Evolutionary conservation across 2,329 filamentous ascomycete species (phyloP).

Genomic region (Neofusicoccum sp.): DNA sequence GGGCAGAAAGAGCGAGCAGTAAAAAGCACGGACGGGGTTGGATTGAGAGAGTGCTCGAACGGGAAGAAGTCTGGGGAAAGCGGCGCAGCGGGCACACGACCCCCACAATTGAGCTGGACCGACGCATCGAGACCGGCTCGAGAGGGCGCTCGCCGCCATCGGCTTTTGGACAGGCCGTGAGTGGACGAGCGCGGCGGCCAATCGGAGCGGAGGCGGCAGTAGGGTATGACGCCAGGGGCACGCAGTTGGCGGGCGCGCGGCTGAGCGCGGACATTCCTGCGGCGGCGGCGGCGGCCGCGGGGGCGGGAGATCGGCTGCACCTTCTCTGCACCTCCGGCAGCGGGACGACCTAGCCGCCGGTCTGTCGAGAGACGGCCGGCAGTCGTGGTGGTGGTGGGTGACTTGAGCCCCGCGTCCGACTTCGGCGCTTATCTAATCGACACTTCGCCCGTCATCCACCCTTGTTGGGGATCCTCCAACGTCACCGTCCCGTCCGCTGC

Average conservation of each 20-base stretch:
- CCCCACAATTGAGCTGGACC: not conserved
- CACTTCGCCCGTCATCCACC: too few relatives aligned
- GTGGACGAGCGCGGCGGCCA: constrained; percentile 1
- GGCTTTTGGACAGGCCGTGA: constrained; percentile 1
- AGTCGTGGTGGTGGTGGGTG: too few relatives aligned
- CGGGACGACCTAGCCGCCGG: not conserved
- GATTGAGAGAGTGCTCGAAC: not conserved
- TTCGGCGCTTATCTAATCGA: too few relatives aligned
- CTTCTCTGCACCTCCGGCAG: not conserved
- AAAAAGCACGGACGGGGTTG: too few relatives aligned
- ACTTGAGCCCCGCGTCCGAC: too few relatives aligned
- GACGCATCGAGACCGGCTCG: not conserved
- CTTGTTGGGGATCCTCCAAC: too few relatives aligned
- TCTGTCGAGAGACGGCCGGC: not conserved
- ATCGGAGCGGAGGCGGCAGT: not conserved
- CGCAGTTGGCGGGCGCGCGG: not conserved
- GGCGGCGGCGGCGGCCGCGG: not conserved
- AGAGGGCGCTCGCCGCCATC: not conserved
- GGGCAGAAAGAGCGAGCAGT: not conserved
- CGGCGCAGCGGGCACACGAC: constrained; percentile 7
- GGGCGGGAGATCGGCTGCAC: constrained; percentile 6
- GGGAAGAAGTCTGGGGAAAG: constrained; percentile 6
- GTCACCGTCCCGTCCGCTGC: too few relatives aligned
- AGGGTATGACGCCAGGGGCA: not conserved
- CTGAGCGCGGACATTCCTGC: not conserved